phyloP scores from a whole-genome alignment of 768 basidiomycete genomes.

The Jaapia argillacea region DNA sequence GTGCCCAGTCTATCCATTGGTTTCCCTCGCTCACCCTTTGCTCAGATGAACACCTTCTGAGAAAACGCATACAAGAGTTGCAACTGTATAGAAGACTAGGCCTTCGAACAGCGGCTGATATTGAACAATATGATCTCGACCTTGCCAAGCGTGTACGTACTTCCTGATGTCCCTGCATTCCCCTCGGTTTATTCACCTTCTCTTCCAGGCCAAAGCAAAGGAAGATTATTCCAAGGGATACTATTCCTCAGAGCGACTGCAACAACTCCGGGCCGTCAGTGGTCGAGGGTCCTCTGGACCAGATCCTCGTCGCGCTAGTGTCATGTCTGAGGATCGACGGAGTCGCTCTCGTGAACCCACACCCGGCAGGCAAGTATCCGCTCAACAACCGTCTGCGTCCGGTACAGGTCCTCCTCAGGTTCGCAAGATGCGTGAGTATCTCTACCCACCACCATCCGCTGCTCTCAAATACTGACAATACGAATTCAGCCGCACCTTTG shows the following conservation, averaged over 20 bases:
- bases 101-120: constrained; percentile 74
- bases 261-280: constrained; percentile 33
- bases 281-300: constrained; percentile 46
- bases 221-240: constrained; percentile 40
- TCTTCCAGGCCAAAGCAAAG: constrained; percentile 45
- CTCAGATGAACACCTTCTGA: constrained; percentile 80
- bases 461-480: too few species aligned
- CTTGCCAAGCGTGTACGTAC: constrained; percentile 57
- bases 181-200: constrained; percentile 1
- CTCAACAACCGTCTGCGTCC: constrained; percentile 10
- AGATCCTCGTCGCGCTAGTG: constrained; percentile 40
- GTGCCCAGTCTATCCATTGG: background rate
- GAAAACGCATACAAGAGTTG: constrained; percentile 84
- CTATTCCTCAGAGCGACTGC: constrained; percentile 39
- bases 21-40: background rate
- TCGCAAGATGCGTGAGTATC: constrained; percentile 32
- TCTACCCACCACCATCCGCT: background rate
- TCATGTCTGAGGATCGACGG: constrained; percentile 40
- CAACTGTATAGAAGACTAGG: constrained; percentile 87
- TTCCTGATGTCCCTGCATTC: constrained; percentile 1
- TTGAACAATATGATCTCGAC: constrained; percentile 82
- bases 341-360: constrained; percentile 55
- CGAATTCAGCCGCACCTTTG: constrained; percentile 51
- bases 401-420: constrained; percentile 28
- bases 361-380: constrained; percentile 29